Evolutionary conservation across 257 asterid species (phyloP).

Genomic region (Haberlea rhodopensis): DNA sequence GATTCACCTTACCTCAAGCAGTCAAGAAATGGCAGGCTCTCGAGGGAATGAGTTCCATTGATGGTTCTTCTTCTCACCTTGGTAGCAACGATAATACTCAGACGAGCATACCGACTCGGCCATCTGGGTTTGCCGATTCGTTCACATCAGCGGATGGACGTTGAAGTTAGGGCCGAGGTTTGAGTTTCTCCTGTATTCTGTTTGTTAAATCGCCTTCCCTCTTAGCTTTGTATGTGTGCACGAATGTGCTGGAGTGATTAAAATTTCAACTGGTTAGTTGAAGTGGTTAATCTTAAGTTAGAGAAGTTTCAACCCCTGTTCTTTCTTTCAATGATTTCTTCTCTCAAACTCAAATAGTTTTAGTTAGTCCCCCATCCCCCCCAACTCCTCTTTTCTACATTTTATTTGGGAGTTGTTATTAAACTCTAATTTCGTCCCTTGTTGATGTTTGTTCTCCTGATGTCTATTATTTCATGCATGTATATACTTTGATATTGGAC

Average conservation of each 20-base stretch:
- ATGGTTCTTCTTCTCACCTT: slow-evolving; percentile 23
- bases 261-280: background rate
- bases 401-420: background rate
- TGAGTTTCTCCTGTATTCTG: background rate
- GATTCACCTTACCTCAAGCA: slow-evolving; percentile 2
- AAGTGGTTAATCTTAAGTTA: background rate
- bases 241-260: background rate
- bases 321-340: background rate
- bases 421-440: background rate
- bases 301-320: background rate
- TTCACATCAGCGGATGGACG: background rate
- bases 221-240: background rate
- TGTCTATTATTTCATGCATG: background rate
- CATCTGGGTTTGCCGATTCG: slow-evolving; percentile 21
- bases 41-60: background rate
- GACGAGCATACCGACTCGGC: slow-evolving; percentile 27
- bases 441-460: too few species aligned
- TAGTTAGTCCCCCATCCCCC: too few species aligned
- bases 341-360: background rate
- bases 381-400: too few species aligned
- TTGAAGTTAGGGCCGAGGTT: background rate
- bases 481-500: too few species aligned
- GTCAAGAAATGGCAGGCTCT: slow-evolving; percentile 3
- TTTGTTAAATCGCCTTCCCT: background rate
- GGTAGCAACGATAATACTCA: slow-evolving; percentile 23